These are phyloP conservation scores for Rachicladosporium sp. DNA, from an alignment of 2,329 filamentous ascomycete species.

Conservation along the genomic window DNA sequence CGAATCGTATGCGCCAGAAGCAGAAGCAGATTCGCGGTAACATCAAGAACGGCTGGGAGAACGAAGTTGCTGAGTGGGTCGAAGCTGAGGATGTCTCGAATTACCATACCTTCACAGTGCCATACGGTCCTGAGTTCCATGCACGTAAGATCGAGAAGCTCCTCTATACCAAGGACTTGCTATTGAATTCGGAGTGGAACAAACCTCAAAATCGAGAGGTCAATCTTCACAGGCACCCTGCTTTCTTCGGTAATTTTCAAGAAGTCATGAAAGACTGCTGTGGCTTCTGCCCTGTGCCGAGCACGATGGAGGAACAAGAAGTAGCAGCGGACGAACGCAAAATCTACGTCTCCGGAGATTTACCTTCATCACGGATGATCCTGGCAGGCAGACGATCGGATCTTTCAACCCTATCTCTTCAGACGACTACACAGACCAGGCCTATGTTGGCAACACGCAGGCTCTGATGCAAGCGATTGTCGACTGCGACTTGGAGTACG, in stretches of 20 bases:
- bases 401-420: constrained; percentile 71
- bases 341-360: constrained; percentile 64
- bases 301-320: constrained; percentile 59
- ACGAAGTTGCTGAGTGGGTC: constrained; percentile 76
- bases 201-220: constrained; percentile 53
- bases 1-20: constrained; percentile 32
- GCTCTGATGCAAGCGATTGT: constrained; percentile 71
- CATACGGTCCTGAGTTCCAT: constrained; percentile 44
- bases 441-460: constrained; percentile 70
- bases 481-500: constrained; percentile 56
- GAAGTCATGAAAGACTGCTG: constrained; percentile 75
- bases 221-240: constrained; percentile 70
- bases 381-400: constrained; percentile 63
- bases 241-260: constrained; percentile 65
- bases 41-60: constrained; percentile 64
- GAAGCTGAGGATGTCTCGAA: constrained; percentile 63
- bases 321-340: constrained; percentile 60
- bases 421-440: constrained; percentile 83
- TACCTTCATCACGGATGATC: constrained; percentile 66
- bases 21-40: constrained; percentile 47
- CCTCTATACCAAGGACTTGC: constrained; percentile 68
- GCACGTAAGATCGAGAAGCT: constrained; percentile 69
- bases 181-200: constrained; percentile 83
- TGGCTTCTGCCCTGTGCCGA: constrained; percentile 59
- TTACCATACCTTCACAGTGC: constrained; percentile 57